phyloP scores from a whole-genome alignment of 2,329 filamentous ascomycete species.

The Fusarium phyllophilum region DNA sequence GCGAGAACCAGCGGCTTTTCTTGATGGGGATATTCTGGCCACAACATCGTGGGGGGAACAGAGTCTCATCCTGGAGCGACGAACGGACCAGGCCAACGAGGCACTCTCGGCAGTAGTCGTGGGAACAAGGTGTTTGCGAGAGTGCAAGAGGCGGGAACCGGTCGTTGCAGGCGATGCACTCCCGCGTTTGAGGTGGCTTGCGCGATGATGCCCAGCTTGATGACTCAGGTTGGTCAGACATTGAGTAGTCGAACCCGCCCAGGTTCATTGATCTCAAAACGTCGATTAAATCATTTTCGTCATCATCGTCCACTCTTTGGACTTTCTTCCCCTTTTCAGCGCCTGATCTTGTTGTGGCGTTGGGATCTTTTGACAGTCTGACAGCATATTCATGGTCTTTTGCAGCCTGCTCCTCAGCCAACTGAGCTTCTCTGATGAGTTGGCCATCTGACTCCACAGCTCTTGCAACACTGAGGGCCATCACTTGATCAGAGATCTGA shows the following conservation, averaged over 20 bases:
- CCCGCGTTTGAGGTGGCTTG: neutral
- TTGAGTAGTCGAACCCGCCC: accelerated
- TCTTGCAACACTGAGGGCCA: constrained; percentile 17
- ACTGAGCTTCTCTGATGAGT: neutral
- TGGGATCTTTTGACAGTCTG: neutral
- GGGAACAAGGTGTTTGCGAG: constrained; percentile 48
- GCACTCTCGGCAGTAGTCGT: constrained; percentile 64
- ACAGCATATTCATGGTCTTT: constrained; percentile 1
- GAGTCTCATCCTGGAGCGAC: constrained; percentile 58
- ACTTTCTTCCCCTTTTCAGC: accelerated
- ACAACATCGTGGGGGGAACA: constrained; percentile 68
- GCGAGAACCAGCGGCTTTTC: constrained; percentile 48
- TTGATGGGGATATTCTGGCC: constrained; percentile 52
- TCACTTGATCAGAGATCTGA: neutral
- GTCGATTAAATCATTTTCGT: neutral
- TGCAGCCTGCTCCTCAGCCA: neutral
- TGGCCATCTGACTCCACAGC: constrained; percentile 4
- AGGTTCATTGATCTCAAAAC: neutral
- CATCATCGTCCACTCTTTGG: neutral
- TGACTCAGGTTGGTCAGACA: neutral
- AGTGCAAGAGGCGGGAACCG: neutral
- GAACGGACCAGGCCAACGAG: constrained; percentile 55
- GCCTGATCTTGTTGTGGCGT: neutral
- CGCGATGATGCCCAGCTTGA: neutral
- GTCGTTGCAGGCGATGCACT: constrained; percentile 17